Percentiles rank a stretch among this genome's conserved stretches.
These are phyloP conservation scores for Pelargonium cotyledonis DNA, from an alignment of 441 rosid genomes.

Conservation along the genomic window DNA sequence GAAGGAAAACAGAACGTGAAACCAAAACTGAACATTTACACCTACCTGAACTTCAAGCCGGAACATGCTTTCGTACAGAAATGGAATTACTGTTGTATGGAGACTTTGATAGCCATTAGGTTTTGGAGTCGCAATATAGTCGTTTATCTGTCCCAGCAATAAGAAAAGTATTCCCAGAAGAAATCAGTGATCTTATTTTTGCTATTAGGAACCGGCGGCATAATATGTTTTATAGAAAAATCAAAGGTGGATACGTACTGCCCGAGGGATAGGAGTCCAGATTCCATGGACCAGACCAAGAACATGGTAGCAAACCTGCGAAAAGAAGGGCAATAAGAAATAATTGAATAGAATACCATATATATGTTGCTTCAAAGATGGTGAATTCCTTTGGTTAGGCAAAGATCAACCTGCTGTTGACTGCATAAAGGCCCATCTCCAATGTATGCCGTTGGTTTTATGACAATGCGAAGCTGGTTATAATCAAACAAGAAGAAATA, in stretches of 20 bases:
- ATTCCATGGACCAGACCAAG: conserved; percentile 94
- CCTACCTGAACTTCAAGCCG: conserved; percentile 92
- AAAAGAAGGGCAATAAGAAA: conserved; percentile 23
- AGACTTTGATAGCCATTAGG: conserved; percentile 99
- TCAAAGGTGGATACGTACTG: conserved; percentile 43
- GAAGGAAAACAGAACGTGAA: conserved; percentile 8
- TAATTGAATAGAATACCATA: conserved; percentile 13
- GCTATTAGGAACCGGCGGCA: neutral
- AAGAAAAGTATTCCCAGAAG: conserved; percentile 15
- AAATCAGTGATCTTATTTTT: neutral
- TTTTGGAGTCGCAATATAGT: conserved; percentile 97
- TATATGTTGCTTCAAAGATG: neutral
- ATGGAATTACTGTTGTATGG: conserved; percentile 91
- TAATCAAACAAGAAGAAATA: conserved; percentile 21
- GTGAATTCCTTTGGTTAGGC: conserved; percentile 16
- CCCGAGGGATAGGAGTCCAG: conserved; percentile 94
- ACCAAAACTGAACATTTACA: conserved; percentile 10
- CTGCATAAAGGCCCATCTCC: conserved; percentile 82
- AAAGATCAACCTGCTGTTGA: conserved; percentile 72
- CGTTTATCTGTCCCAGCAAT: conserved; percentile 61
- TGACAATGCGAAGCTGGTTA: conserved; percentile 80
- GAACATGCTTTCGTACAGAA: conserved; percentile 95
- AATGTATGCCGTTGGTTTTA: conserved; percentile 67
- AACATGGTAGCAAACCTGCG: conserved; percentile 95
- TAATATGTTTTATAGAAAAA: conserved; percentile 11